Evolutionary conservation across 2,329 filamentous ascomycete genomes (phyloP).

Genomic region (Pseudopithomyces chartarum): DNA sequence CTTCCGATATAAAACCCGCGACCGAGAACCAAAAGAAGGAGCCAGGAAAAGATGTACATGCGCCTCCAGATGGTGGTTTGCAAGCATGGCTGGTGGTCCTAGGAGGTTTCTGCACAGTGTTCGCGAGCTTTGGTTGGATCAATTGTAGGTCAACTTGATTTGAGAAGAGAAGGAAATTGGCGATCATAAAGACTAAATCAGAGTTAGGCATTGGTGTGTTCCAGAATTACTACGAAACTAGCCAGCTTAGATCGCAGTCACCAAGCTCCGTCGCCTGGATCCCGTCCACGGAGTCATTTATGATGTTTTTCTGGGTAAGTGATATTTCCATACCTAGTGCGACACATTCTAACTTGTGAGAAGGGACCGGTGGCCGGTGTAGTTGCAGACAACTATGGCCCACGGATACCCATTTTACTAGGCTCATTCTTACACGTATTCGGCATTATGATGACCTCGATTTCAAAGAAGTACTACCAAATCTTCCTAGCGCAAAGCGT

Average conservation of each 20-base stretch:
- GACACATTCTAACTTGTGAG: no score
- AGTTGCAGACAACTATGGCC: no score
- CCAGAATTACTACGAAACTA: constrained; percentile 45
- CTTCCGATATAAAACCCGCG: no score
- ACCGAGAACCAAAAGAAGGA: no score
- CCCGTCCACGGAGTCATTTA: constrained; percentile 40
- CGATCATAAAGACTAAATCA: neutral
- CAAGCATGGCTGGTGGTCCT: neutral
- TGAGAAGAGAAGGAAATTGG: no score
- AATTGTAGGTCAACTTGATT: constrained; percentile 9
- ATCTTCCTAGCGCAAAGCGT: constrained; percentile 57
- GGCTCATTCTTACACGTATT: no score
- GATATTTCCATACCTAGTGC: constrained; percentile 43
- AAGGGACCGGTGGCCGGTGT: no score
- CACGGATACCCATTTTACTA: no score
- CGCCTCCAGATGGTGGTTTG: neutral
- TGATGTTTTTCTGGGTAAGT: constrained; percentile 55
- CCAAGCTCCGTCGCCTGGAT: constrained; percentile 46
- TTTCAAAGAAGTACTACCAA: constrained; percentile 59
- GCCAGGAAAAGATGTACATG: no score
- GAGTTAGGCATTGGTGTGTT: constrained; percentile 39
- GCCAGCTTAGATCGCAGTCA: constrained; percentile 35
- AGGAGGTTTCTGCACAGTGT: neutral
- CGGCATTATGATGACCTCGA: constrained; percentile 12
- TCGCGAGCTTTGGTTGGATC: constrained; percentile 15